These are phyloP conservation scores for Cenchrus purpureus DNA, from an alignment of 176 grass and related monocot species.

Conservation along the genomic window DNA sequence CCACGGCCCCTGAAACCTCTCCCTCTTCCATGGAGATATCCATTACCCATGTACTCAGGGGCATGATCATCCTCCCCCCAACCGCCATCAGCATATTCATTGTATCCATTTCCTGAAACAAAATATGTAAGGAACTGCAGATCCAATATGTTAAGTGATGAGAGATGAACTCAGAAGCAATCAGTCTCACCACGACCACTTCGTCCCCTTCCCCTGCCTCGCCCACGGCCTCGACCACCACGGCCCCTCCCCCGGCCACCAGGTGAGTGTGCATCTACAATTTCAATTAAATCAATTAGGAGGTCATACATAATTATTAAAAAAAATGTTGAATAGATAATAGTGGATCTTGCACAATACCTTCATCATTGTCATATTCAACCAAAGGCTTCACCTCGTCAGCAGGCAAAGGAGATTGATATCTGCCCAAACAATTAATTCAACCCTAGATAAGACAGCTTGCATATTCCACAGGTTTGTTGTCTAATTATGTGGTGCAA, in stretches of 20 bases:
- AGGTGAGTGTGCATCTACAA: constrained; percentile 75
- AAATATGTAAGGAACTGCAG: constrained; percentile 26
- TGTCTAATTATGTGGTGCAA: not conserved
- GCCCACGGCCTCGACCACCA: constrained; percentile 62
- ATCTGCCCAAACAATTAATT: constrained; percentile 59
- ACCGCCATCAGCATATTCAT: constrained; percentile 54
- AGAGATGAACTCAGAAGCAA: constrained; percentile 1
- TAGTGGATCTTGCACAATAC: constrained; percentile 35
- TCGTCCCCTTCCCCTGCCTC: constrained; percentile 58
- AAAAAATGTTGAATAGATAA: not conserved
- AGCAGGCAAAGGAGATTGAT: constrained; percentile 88
- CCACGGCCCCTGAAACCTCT: constrained; percentile 61
- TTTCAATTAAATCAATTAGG: constrained; percentile 33
- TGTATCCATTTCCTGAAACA: constrained; percentile 63
- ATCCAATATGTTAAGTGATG: not conserved
- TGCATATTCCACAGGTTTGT: not conserved
- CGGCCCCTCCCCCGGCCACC: constrained; percentile 72
- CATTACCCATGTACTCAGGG: constrained; percentile 53
- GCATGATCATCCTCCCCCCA: constrained; percentile 66
- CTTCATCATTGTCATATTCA: constrained; percentile 87
- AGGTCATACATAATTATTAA: not conserved
- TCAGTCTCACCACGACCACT: constrained; percentile 52
- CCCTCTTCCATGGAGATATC: constrained; percentile 65
- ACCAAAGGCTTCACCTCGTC: constrained; percentile 82
- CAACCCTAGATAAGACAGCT: not conserved